Conservation (phyloP, 2,329 filamentous ascomycete genomes). For the Claviceps fusiformis region DNA sequence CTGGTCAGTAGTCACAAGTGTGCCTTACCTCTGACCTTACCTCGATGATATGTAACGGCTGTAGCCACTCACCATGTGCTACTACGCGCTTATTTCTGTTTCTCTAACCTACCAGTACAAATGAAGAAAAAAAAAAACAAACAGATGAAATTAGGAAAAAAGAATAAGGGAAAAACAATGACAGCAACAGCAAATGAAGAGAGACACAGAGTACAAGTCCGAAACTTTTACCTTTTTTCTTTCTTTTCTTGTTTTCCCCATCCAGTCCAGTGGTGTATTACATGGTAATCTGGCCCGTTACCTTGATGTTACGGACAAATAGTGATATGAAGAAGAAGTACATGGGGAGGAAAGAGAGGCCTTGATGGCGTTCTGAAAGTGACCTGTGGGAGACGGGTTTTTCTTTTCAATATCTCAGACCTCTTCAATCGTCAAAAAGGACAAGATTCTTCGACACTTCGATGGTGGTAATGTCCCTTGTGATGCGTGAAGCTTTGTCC, state of each 20-base stretch:
- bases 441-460: neutral
- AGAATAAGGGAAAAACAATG: too few species aligned
- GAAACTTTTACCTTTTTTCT: conserved; percentile 1
- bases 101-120: conserved; percentile 7
- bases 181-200: neutral
- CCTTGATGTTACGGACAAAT: neutral
- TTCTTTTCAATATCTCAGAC: neutral
- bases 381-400: neutral
- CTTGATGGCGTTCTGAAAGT: neutral
- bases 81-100: conserved; percentile 3
- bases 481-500: neutral
- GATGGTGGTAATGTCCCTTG: neutral
- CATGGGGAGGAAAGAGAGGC: neutral
- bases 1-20: conserved; percentile 24
- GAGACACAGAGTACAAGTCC: neutral
- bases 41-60: conserved; percentile 16
- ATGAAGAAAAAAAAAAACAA: neutral
- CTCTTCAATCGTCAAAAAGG: neutral
- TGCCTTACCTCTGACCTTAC: conserved; percentile 45
- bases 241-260: neutral
- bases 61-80: conserved; percentile 3
- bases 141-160: neutral
- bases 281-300: neutral
- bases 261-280: conserved; percentile 11
- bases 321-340: neutral